Percentiles rank a stretch among this genome's conserved stretches.
Evolutionary conservation across 768 basidiomycete species (phyloP).

Genomic region (Leccinum sublutescens): DNA sequence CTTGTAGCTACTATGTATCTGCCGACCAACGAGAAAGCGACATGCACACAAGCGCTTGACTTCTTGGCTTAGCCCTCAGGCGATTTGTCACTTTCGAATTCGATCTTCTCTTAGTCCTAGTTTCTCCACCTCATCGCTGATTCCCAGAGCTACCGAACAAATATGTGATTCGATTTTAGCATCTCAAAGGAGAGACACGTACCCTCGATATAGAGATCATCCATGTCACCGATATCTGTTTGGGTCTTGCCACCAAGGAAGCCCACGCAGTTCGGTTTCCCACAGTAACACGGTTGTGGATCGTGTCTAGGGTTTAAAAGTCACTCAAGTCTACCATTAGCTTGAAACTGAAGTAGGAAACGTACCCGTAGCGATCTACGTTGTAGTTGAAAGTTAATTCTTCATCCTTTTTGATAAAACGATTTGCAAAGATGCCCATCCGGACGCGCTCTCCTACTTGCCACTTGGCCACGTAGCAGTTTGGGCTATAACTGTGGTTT

Average conservation of each 20-base stretch:
- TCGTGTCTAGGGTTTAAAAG: constrained; percentile 61
- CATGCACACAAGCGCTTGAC: too few species aligned
- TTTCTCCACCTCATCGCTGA: constrained; percentile 84
- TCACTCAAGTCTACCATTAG: not conserved
- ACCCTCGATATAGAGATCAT: constrained; percentile 94
- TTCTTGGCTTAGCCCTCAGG: too few species aligned
- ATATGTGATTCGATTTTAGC: not conserved
- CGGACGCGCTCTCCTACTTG: constrained; percentile 84
- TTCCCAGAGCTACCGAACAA: constrained; percentile 72
- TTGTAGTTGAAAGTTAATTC: constrained; percentile 99
- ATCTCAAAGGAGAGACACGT: constrained; percentile 2
- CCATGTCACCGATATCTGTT: constrained; percentile 92
- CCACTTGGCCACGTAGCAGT: constrained; percentile 99
- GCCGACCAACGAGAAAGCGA: too few species aligned
- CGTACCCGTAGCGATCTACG: constrained; percentile 97
- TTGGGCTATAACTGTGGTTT: constrained; percentile 97
- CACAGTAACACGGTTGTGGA: constrained; percentile 92
- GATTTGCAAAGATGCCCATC: constrained; percentile 97
- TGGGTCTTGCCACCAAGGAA: constrained; percentile 98
- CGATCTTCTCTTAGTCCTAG: constrained; percentile 46
- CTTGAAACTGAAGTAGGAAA: constrained; percentile 9
- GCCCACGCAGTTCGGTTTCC: constrained; percentile 92
- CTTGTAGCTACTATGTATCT: too few species aligned
- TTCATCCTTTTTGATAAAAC: constrained; percentile 70
- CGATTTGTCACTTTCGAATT: too few species aligned